Conservation (phyloP, 331 rosid genomes). For the Erythrophleum ivorense region DNA sequence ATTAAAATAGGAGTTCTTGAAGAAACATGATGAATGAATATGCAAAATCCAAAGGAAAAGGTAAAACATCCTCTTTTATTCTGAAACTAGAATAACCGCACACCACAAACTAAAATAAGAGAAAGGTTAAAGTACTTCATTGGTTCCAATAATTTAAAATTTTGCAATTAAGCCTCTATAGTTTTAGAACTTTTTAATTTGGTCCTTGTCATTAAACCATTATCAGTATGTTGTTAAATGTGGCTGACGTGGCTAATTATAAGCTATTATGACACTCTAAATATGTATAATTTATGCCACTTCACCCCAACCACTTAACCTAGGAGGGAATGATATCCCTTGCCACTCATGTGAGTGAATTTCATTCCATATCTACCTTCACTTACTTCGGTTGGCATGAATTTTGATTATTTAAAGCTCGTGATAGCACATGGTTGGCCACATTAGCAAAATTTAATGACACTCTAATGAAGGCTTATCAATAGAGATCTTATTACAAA, state of each 20-base stretch:
- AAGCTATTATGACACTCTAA: neutral
- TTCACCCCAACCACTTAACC: neutral
- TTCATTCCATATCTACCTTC: neutral
- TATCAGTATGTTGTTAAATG: neutral
- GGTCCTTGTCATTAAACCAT: neutral
- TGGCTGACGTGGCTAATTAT: neutral
- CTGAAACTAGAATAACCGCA: neutral
- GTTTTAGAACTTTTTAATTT: neutral
- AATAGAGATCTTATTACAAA: neutral
- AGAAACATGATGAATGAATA: slow-evolving; percentile 30
- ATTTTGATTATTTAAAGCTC: too few relatives aligned
- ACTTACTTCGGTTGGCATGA: neutral
- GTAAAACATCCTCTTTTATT: neutral
- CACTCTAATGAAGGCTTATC: neutral
- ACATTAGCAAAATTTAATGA: neutral
- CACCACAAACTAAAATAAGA: neutral
- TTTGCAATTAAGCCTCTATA: neutral
- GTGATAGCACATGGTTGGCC: neutral
- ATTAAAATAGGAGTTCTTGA: slow-evolving; percentile 31
- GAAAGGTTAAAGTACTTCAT: neutral
- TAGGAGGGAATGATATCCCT: neutral
- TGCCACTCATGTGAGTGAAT: neutral
- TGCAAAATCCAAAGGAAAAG: neutral
- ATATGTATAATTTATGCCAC: neutral
- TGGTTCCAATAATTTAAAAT: neutral